Base-by-base conservation (phyloP, 2,329 filamentous ascomycete species). In the Aspergillus sp. region DNA sequence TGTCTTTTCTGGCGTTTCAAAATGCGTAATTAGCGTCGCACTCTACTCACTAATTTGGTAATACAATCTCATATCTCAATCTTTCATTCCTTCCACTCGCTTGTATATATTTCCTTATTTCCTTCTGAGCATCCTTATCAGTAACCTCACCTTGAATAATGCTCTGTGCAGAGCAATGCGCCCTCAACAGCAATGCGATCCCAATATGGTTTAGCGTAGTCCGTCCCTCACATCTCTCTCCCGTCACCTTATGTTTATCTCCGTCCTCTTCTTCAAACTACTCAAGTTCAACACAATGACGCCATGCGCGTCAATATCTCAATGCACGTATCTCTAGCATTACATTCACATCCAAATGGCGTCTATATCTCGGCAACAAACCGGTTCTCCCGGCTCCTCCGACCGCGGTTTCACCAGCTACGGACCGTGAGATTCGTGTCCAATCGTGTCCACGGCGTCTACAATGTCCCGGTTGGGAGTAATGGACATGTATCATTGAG, bases 401-500 rank as follows among this genome's bases (percentile, higher is more conserved):
- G 17, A 17, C 34, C 49, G 22, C n/a, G 25, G 7, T 22, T 15
- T 46, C 25, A 19, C 47, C 22, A 41, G 15, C 46, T 43, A 13
- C 30, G 31, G n/a, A 13, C 46, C 25, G 46, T 30, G 15, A 43
- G 55, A 25, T 57, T 48, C 47, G 55, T 47, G 23, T 57, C 55
- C 30, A 51, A 30, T 5, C 38, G 47, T n/a, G 34, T 41, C 19
- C 5, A 47, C 25, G 23, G 25, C 2, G n/a, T 53, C 19, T 54
- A 41, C n/a, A 31, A 64, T 28, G 51, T 75, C 13, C 70, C 71
- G 1, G 61, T 76, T 51, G 72, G 74, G 17, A 69, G 68, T 47
- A 71, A 70, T 64, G 74, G 74, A 22, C 50, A 60, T 48, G 64
- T 76, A 15, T 66, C 65, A 4, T 45, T 76, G 15, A 70, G 61